Evolutionary conservation across 1,284 basidiomycete genomes (phyloP).

Genomic region (Irpex sp.): DNA sequence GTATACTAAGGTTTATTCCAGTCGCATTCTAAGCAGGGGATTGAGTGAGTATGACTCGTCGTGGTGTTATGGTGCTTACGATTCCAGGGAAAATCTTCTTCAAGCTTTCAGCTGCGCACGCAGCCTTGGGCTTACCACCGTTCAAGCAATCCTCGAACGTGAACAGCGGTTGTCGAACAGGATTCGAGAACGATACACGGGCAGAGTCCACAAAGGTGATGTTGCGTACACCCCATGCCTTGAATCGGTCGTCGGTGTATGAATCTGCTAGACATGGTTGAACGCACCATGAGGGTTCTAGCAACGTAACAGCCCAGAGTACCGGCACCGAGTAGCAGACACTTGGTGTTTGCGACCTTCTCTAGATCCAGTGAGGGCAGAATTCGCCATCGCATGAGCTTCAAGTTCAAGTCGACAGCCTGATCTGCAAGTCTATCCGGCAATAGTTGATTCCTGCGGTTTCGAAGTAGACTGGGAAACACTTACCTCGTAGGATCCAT

Average conservation of each 20-base stretch:
- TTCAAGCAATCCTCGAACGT: constrained; percentile 93
- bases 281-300: constrained; percentile 76
- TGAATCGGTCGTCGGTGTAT: not conserved
- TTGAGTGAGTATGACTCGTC: not conserved
- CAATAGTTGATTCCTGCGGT: not conserved
- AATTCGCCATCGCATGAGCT: constrained; percentile 98
- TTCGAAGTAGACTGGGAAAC: not conserved
- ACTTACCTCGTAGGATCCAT: constrained; percentile 83
- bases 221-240: constrained; percentile 94
- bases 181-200: constrained; percentile 93
- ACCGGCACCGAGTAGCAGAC: constrained; percentile 90
- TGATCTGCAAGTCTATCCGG: constrained; percentile 82
- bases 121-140: constrained; percentile 92
- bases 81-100: constrained; percentile 92
- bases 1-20: constrained; percentile 78
- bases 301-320: constrained; percentile 97
- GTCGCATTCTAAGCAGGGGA: constrained; percentile 60
- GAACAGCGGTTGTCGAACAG: constrained; percentile 94
- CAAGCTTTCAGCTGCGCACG: constrained; percentile 84
- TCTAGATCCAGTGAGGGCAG: constrained; percentile 88
- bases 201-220: constrained; percentile 93
- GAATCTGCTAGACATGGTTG: not conserved
- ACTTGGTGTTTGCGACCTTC: constrained; percentile 76
- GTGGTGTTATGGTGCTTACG: constrained; percentile 40
- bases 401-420: constrained; percentile 95